Evolutionary conservation across 352 stramenopile species (phyloP), one percentile per base, ranked within the genome.

Genomic region (Globisporangium ultimum): DNA sequence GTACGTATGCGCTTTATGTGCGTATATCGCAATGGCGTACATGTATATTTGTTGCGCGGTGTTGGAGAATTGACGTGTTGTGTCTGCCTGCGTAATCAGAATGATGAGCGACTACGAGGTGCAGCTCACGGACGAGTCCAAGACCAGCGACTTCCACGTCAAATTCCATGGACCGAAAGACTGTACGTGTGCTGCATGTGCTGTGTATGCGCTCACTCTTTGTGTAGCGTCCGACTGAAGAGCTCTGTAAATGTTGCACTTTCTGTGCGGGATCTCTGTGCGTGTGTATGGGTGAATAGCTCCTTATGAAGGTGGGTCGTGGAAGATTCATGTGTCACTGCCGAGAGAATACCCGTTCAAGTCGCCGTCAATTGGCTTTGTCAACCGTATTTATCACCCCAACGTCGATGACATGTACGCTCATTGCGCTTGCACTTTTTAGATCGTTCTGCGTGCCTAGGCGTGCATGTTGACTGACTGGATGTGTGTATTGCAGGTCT

Each of bases 311-410:
- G 89, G 90, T 48, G 91, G 91, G 4, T 73, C 87, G 41, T 98
- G 91, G 91, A 96, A 97, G 71, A 91, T 98, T 43, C 91, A 97
- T 59, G 91, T 98, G 53, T 93, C 86, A 53, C 64, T 98, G 42
- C 91, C 91, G 1, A 95, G 90, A 41, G 91, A 97, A 42, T 98
- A 97, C 58, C 91, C 91, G 40, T 98, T 96, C 78, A 97, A 96
- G 67, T 96, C 86, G 28, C 91, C 91, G 0, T 97, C 91, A 18
- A 97, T 98, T 41, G 91, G 91, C 57, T 98, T 98, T 66, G 64
- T 88, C 41, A 98, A 97, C 76, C 82, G 88, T 61, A 96, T 98
- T 55, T 98, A 95, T 67, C 91, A 98, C 55, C 91, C 91, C 20
- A 98, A 98, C 55, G 91, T 98, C 55, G 91, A 98, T 59, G 89